Conservation (phyloP, 2,329 filamentous ascomycete genomes). For the Aspergillus pseudonomiae region DNA sequence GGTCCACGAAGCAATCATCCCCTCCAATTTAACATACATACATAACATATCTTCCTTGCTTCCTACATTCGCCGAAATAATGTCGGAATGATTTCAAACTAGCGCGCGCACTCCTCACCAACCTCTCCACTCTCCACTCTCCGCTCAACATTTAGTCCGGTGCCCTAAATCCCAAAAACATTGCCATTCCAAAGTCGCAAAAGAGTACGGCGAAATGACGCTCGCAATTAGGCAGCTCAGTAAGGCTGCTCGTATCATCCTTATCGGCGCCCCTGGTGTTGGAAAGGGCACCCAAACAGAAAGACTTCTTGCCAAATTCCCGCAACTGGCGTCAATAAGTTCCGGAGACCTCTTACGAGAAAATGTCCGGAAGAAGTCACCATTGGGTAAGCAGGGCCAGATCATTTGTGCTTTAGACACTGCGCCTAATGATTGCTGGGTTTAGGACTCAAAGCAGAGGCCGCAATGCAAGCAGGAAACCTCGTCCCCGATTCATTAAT, state of each 20-base stretch:
- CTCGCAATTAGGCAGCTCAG: constrained; percentile 59
- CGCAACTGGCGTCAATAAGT: constrained; percentile 86
- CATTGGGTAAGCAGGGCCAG: constrained; percentile 65
- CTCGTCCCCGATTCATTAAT: constrained; percentile 94
- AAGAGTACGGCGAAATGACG: constrained; percentile 28
- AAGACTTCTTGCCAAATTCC: constrained; percentile 81
- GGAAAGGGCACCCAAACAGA: constrained; percentile 97
- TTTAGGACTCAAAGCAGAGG: constrained; percentile 85
- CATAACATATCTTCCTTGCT: not conserved
- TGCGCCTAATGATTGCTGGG: constrained; percentile 7
- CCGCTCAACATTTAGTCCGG: not conserved
- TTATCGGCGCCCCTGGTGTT: constrained; percentile 93
- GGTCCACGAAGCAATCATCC: not conserved
- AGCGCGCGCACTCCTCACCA: not conserved
- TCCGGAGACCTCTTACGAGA: constrained; percentile 89
- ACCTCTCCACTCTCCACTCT: not conserved
- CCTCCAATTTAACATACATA: not conserved
- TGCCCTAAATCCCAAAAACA: not conserved
- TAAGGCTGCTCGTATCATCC: constrained; percentile 86
- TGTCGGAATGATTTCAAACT: constrained; percentile 1
- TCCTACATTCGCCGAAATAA: not conserved
- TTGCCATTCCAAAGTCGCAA: not conserved
- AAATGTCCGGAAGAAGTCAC: constrained; percentile 87
- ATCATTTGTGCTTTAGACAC: not conserved
- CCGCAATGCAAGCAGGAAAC: constrained; percentile 81